These are phyloP conservation scores for Litsea cubeba DNA, from an alignment of 164 flowering plant genomes.

Conservation along the genomic window DNA sequence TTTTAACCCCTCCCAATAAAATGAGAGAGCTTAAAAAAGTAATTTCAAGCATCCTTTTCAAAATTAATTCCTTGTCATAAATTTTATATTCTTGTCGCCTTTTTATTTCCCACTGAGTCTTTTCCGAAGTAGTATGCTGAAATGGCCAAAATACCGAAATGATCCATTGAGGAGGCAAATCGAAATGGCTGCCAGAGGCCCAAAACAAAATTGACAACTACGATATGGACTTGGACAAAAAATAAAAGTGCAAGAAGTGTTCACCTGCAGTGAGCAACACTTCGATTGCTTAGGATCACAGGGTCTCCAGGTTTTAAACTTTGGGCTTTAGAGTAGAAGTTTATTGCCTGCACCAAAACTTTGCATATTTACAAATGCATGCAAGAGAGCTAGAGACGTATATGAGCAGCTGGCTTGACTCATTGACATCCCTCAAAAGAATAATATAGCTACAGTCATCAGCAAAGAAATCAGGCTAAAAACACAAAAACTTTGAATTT, in stretches of 20 bases:
- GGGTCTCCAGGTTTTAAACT: constrained; percentile 65
- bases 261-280: constrained; percentile 77
- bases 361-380: constrained; percentile 1
- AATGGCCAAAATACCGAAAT: too few species aligned
- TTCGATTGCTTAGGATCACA: constrained; percentile 67
- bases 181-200: too few species aligned
- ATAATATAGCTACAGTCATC: not conserved
- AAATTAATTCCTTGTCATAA: too few species aligned
- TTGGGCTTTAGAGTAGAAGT: constrained; percentile 66
- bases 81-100: too few species aligned
- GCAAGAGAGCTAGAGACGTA: not conserved
- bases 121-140: too few species aligned
- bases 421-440: not conserved
- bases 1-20: too few species aligned
- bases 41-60: too few species aligned
- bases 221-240: not conserved
- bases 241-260: not conserved
- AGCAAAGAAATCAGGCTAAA: not conserved
- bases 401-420: not conserved
- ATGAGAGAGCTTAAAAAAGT: too few species aligned
- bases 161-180: too few species aligned
- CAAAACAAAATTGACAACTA: not conserved
- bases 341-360: constrained; percentile 56
- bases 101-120: too few species aligned
- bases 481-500: not conserved